A percentile compares a stretch with the other conserved stretches of the same genome.
Conservation (phyloP, 1,284 basidiomycete species). For the Ganoderma boninense region DNA sequence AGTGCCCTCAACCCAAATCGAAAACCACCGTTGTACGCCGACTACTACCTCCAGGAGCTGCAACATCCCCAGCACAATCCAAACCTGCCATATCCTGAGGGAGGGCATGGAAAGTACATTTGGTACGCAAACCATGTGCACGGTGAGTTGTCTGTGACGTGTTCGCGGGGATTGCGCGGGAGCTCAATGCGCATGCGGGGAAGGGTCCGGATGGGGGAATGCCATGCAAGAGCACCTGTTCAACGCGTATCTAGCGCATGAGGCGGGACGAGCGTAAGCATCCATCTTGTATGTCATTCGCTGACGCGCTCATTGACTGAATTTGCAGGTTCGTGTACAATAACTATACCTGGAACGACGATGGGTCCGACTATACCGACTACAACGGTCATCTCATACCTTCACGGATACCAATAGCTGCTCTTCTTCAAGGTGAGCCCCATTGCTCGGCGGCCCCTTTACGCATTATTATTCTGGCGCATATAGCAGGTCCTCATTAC, state of each 20-base stretch:
- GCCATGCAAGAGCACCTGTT: slow-evolving; percentile 62
- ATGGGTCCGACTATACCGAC: slow-evolving; percentile 32
- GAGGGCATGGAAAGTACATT: slow-evolving; percentile 53
- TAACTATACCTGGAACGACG: slow-evolving; percentile 63
- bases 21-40: slow-evolving; percentile 55
- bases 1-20: slow-evolving; percentile 1
- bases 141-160: slow-evolving; percentile 38
- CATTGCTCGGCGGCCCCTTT: not conserved
- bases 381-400: slow-evolving; percentile 56
- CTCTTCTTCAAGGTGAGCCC: slow-evolving; percentile 56
- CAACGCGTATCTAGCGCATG: slow-evolving; percentile 57
- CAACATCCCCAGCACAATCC: slow-evolving; percentile 55
- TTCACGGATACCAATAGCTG: slow-evolving; percentile 63
- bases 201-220: slow-evolving; percentile 67
- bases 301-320: not conserved
- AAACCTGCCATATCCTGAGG: slow-evolving; percentile 50
- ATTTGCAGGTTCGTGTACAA: slow-evolving; percentile 60
- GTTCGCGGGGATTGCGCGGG: not conserved
- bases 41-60: slow-evolving; percentile 55
- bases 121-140: slow-evolving; percentile 59
- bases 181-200: not conserved
- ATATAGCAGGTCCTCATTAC: not conserved
- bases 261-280: slow-evolving; percentile 51
- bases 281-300: not conserved
- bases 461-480: not conserved